phyloP scores from a whole-genome alignment of 2,329 filamentous ascomycete species.

The Fusarium tuaranense region DNA sequence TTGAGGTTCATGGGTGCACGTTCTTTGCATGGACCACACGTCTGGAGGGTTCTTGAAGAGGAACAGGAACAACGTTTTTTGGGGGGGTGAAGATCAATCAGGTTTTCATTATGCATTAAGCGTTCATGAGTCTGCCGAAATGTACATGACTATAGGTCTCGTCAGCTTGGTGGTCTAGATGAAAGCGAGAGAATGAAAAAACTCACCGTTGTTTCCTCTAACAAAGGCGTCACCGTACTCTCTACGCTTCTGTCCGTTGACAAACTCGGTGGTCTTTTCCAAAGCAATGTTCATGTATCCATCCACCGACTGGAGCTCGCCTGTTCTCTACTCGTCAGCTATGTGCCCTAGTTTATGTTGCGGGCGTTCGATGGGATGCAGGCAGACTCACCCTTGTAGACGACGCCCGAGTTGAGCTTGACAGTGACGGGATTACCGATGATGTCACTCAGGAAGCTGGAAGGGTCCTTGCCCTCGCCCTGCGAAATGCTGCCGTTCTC shows the following conservation, averaged over 20 bases:
- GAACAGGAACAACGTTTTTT: neutral
- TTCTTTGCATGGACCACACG: slow-evolving; percentile 72
- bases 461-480: slow-evolving; percentile 88
- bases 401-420: slow-evolving; percentile 97
- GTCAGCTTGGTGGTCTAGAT: slow-evolving; percentile 21
- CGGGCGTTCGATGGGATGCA: slow-evolving; percentile 3
- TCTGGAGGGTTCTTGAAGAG: slow-evolving; percentile 36
- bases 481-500: slow-evolving; percentile 76
- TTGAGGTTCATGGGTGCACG: slow-evolving; percentile 73
- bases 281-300: slow-evolving; percentile 99
- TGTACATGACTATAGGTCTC: slow-evolving; percentile 71
- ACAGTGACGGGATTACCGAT: slow-evolving; percentile 95
- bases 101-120: slow-evolving; percentile 32
- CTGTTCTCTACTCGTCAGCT: slow-evolving; percentile 58
- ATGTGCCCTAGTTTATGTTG: neutral
- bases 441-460: slow-evolving; percentile 92
- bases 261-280: slow-evolving; percentile 93
- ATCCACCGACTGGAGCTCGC: slow-evolving; percentile 95
- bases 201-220: slow-evolving; percentile 90
- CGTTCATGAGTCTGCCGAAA: slow-evolving; percentile 69
- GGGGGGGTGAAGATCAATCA: slow-evolving; percentile 14
- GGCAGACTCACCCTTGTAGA: slow-evolving; percentile 84
- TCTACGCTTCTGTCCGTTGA: slow-evolving; percentile 84
- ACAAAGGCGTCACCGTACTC: slow-evolving; percentile 96
- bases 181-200: neutral